Percentiles rank a stretch among this genome's conserved stretches.
Conservation (phyloP, 768 basidiomycete species). For the Tricholoma terreum region DNA sequence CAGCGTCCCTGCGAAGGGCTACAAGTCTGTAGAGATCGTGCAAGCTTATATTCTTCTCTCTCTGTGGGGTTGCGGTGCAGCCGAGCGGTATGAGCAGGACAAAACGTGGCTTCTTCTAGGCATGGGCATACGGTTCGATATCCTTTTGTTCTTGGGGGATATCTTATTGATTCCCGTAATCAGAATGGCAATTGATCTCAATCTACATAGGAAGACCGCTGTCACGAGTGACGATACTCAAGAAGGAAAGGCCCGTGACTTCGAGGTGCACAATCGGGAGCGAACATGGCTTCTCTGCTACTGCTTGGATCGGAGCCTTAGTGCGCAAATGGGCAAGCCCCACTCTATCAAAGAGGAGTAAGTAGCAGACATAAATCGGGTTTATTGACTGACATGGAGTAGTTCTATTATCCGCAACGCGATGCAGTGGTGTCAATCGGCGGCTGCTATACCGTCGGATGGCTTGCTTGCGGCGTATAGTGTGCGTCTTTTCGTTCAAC, state of each 20-base stretch:
- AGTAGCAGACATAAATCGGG: constrained; percentile 25
- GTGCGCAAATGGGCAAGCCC: constrained; percentile 97
- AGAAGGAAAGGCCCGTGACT: constrained; percentile 77
- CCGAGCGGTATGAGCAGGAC: constrained; percentile 96
- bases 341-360: constrained; percentile 92
- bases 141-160: neutral
- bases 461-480: constrained; percentile 71
- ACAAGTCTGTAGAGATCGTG: constrained; percentile 93
- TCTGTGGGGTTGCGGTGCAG: constrained; percentile 90
- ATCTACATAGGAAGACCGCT: constrained; percentile 85
- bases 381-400: constrained; percentile 8
- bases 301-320: constrained; percentile 82
- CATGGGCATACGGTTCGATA: constrained; percentile 72
- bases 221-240: constrained; percentile 59
- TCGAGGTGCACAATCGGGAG: constrained; percentile 91
- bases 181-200: constrained; percentile 95
- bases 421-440: constrained; percentile 66
- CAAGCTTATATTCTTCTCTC: constrained; percentile 91
- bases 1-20: constrained; percentile 78
- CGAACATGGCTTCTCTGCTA: constrained; percentile 92
- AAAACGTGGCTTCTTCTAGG: constrained; percentile 89
- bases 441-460: constrained; percentile 64
- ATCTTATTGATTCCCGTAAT: neutral
- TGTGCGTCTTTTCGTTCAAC: constrained; percentile 42
- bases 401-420: constrained; percentile 89